These are phyloP conservation scores for Trametes gibbosa DNA, from an alignment of 768 basidiomycete species.

Conservation along the genomic window DNA sequence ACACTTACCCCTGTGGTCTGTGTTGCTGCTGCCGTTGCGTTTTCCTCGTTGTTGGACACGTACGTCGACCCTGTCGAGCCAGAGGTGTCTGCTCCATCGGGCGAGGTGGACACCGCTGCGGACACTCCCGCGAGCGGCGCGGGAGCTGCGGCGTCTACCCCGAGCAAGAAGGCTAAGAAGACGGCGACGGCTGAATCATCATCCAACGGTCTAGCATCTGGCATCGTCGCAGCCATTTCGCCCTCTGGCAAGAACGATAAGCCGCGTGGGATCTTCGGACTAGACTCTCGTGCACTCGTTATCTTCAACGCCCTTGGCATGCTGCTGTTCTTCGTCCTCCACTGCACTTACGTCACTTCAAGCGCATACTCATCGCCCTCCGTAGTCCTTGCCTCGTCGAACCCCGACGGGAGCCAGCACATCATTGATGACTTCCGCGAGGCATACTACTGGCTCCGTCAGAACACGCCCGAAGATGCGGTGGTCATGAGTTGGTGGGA, in stretches of 20 bases:
- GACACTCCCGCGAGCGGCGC: conserved; percentile 31
- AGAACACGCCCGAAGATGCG: conserved; percentile 89
- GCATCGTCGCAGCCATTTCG: conserved; percentile 33
- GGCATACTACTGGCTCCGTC: conserved; percentile 97
- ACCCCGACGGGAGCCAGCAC: conserved; percentile 82
- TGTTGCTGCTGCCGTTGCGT: conserved; percentile 85
- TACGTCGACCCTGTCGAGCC: conserved; percentile 88
- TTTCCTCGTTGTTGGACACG: conserved; percentile 83
- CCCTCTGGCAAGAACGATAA: conserved; percentile 35
- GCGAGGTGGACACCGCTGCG: conserved; percentile 25
- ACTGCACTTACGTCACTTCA: conserved; percentile 96
- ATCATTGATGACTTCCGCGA: conserved; percentile 99
- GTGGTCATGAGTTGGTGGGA: conserved; percentile 99
- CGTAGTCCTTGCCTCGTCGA: conserved; percentile 83
- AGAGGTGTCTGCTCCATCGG: conserved; percentile 30
- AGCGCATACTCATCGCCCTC: conserved; percentile 96
- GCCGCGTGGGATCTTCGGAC: conserved; percentile 68
- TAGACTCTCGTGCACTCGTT: conserved; percentile 79
- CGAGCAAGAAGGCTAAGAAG: conserved; percentile 46
- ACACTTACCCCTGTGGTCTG: conserved; percentile 97
- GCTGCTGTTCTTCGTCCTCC: conserved; percentile 87
- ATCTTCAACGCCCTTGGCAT: conserved; percentile 72
- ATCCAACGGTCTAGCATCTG: conserved; percentile 37
- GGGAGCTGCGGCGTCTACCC: conserved; percentile 10
- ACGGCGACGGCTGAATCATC: conserved; percentile 32